These are phyloP conservation scores for Cladosporium sp. DNA, from an alignment of 2,329 filamentous ascomycete species.

Conservation along the genomic window DNA sequence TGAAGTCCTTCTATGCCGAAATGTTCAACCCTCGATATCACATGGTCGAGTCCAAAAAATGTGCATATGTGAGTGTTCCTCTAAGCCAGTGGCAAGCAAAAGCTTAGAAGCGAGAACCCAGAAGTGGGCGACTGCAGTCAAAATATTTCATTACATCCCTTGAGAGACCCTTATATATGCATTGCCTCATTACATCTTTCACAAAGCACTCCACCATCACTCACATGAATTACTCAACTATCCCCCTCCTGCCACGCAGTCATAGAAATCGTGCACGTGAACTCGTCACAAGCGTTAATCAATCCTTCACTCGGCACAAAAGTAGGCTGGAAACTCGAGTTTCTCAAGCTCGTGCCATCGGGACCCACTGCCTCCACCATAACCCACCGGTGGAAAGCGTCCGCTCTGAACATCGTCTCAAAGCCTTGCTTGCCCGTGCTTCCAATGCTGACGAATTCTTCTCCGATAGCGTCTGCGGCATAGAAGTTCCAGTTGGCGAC, in stretches of 20 bases:
- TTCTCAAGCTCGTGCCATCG: conserved; percentile 21
- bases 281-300: background rate
- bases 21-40: too few species aligned
- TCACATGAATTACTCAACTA: too few species aligned
- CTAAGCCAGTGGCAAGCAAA: too few species aligned
- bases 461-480: conserved; percentile 19
- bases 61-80: too few species aligned
- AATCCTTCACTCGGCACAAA: conserved; percentile 17
- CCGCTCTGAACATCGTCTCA: conserved; percentile 21
- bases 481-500: conserved; percentile 46
- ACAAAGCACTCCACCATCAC: too few species aligned
- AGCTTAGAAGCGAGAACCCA: too few species aligned
- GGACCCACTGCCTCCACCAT: conserved; percentile 21
- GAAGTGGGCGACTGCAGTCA: too few species aligned
- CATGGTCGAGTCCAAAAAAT: too few species aligned
- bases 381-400: conserved; percentile 18
- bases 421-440: conserved; percentile 17
- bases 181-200: too few species aligned
- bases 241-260: background rate
- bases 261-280: conserved; percentile 7
- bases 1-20: too few species aligned
- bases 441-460: conserved; percentile 17
- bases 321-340: conserved; percentile 22
- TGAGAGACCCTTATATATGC: too few species aligned
- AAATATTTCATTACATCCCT: too few species aligned